phyloP scores from a whole-genome alignment of 2,329 filamentous ascomycete genomes.

The Alternaria brassicae region DNA sequence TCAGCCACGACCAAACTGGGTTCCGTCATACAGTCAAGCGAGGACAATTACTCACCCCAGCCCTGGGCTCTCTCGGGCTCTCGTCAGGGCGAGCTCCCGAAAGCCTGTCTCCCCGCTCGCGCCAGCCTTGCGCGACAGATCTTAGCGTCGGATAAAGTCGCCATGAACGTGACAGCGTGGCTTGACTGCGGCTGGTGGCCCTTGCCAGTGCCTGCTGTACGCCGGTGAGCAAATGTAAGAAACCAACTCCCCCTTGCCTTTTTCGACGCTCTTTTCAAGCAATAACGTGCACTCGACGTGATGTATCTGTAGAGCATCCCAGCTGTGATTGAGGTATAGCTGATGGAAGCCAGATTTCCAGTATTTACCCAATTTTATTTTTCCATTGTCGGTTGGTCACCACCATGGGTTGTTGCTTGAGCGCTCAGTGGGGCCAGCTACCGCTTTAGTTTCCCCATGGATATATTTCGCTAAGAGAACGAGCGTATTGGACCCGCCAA shows the following conservation, averaged over 20 bases:
- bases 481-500: slow-evolving; percentile 9
- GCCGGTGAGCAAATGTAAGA: slow-evolving; percentile 20
- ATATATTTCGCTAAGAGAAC: not conserved
- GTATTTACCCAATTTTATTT: not conserved
- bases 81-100: slow-evolving; percentile 30
- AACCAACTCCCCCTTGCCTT: slow-evolving; percentile 29
- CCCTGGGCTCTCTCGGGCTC: slow-evolving; percentile 24
- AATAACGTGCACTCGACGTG: not conserved
- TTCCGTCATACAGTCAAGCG: slow-evolving; percentile 29
- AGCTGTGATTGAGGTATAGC: not conserved
- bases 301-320: not conserved
- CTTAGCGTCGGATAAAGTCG: slow-evolving; percentile 33
- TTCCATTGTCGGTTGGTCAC: not conserved
- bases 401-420: not conserved
- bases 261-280: slow-evolving; percentile 18
- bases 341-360: not conserved
- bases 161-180: slow-evolving; percentile 35
- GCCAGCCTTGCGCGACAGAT: slow-evolving; percentile 28
- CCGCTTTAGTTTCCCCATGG: slow-evolving; percentile 17
- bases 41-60: slow-evolving; percentile 21
- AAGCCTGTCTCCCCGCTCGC: slow-evolving; percentile 24
- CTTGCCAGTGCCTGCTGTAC: slow-evolving; percentile 27
- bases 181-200: slow-evolving; percentile 41
- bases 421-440: slow-evolving; percentile 6
- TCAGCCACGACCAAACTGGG: slow-evolving; percentile 25